Evolutionary conservation across 129 eudicot genomes (phyloP), one percentile per base, ranked within the genome.

Genomic region (Oenanthe sinensis): DNA sequence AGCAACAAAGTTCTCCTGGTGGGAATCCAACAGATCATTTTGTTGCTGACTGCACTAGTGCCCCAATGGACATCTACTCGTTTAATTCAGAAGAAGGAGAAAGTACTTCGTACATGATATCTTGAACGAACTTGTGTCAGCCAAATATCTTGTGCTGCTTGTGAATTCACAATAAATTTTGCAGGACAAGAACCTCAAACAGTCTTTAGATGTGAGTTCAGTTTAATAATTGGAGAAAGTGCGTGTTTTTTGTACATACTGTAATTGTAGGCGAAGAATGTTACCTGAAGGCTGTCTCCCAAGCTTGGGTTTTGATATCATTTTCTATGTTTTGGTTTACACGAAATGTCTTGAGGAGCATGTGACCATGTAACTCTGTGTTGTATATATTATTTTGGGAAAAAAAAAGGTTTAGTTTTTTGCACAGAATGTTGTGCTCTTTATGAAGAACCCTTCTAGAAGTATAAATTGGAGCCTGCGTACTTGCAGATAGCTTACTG

Each of bases 61-160:
- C 86, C 85, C 93, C 93, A 36, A 44, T 83, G 14, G 93, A 89
- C 79, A 87, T 89, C 28, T 89, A 83, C 85, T 85, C 88, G 6
- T 81, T 80, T 52, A 89, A 89, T 69, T 78, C 92, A 14, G 90
- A 84, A 76, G 78, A 84, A 43, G 85, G 75, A 28, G 84, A 86
- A 74, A 65, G 79, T 49, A 65, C 90, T 54, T 67, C 83, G 6
- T 80, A 65, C 79, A 71, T 75, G 75, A 52, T 78, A 76, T 67
- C 83, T 8, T 75, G 63, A 83, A 68, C 42, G 28, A 22, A 62
- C 77, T 44, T 17, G 54, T n/a, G 39, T 44, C 77, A 70, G 74
- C 71, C 68, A 77, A 43, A 26, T 48, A 78, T 49, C 78, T 55
- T 73, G 69, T 73, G 79, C 65, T 83, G 71, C 42, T 33, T 10